Evolutionary conservation across 1,284 basidiomycete species (phyloP).

Genomic region (Neonothopanus nambi): DNA sequence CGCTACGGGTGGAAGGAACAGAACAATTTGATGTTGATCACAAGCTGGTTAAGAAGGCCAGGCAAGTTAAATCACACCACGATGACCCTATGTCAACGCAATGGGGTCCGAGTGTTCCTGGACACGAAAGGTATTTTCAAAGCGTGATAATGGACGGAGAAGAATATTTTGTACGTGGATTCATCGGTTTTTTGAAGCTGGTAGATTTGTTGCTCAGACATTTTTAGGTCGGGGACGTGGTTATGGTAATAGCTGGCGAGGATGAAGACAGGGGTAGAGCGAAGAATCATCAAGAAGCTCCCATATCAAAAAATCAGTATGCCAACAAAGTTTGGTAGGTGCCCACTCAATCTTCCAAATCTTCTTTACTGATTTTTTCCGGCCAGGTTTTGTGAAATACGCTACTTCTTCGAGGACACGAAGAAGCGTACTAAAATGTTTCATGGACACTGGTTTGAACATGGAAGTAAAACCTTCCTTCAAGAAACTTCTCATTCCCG

Average conservation of each 20-base stretch:
- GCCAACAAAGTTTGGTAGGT: constrained; percentile 54
- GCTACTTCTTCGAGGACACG: constrained; percentile 52
- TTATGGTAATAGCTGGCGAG: constrained; percentile 56
- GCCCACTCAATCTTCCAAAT: not conserved
- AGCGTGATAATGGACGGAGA: constrained; percentile 55
- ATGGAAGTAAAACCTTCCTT: constrained; percentile 63
- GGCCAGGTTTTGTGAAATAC: constrained; percentile 62
- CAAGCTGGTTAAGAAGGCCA: constrained; percentile 21
- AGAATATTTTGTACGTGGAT: constrained; percentile 45
- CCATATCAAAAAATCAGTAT: constrained; percentile 7
- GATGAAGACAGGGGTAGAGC: constrained; percentile 36
- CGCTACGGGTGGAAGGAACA: constrained; percentile 29
- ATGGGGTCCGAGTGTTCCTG: constrained; percentile 42
- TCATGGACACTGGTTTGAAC: constrained; percentile 66
- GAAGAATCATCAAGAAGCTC: constrained; percentile 1
- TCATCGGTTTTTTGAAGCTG: not conserved
- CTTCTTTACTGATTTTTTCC: not conserved
- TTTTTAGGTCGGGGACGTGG: constrained; percentile 55
- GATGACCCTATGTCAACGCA: constrained; percentile 45
- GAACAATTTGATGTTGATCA: constrained; percentile 25
- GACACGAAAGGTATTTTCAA: constrained; percentile 36
- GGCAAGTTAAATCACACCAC: constrained; percentile 37
- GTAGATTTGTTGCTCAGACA: not conserved
- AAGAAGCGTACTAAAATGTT: constrained; percentile 40
- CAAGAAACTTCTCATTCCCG: constrained; percentile 65